phyloP scores from a whole-genome alignment of 164 flowering plant genomes.

The Vitis rotundifolia region DNA sequence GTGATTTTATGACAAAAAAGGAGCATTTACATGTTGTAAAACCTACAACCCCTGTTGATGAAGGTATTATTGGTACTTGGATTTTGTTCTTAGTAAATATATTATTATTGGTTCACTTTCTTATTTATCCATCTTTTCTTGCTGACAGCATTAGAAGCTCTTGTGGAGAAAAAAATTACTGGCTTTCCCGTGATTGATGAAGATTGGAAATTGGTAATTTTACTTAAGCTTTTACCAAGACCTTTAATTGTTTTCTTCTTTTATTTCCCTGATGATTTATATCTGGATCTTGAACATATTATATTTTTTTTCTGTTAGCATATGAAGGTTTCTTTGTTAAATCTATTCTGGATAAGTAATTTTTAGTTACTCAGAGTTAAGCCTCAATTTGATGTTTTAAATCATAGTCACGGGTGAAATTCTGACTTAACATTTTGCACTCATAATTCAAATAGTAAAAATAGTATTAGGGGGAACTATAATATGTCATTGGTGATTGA shows the following conservation, averaged over 20 bases:
- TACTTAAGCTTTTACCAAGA: no score
- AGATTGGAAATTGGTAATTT: slow-evolving; percentile 59
- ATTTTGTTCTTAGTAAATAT: neutral
- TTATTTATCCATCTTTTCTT: neutral
- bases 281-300: neutral
- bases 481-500: no score
- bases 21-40: slow-evolving; percentile 47
- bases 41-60: slow-evolving; percentile 54
- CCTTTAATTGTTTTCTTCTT: neutral
- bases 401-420: no score
- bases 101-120: neutral
- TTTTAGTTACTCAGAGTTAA: no score
- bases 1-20: slow-evolving; percentile 60
- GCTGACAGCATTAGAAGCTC: slow-evolving; percentile 46
- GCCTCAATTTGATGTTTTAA: no score
- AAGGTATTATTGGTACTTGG: slow-evolving; percentile 30
- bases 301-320: no score
- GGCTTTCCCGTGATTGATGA: slow-evolving; percentile 67
- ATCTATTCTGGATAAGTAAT: no score
- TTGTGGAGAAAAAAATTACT: slow-evolving; percentile 56
- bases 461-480: no score
- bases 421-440: no score
- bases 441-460: no score
- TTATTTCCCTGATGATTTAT: neutral
- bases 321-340: no score